Percentiles rank a stretch among this genome's conserved stretches.
phyloP scores from a whole-genome alignment of 768 basidiomycete species.

The Lentinus brumalis region DNA sequence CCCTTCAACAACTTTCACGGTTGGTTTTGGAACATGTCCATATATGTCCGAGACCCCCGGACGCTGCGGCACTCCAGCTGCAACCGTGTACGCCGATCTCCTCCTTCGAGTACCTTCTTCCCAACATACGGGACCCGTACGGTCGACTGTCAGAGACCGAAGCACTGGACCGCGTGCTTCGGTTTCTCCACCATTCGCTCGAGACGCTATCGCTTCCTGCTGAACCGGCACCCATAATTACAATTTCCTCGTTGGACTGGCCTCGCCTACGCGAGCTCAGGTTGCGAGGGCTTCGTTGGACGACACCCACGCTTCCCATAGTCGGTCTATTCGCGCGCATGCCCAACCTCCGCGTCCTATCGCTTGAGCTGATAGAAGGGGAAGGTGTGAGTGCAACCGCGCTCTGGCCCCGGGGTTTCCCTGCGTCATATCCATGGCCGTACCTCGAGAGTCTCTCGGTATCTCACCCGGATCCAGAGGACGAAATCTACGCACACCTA shows the following conservation, averaged over 20 bases:
- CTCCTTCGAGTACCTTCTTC: background rate
- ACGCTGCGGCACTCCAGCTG: background rate
- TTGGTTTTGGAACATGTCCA: background rate
- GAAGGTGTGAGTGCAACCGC: background rate
- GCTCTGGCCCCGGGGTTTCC: background rate
- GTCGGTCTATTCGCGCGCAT: background rate
- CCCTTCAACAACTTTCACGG: background rate
- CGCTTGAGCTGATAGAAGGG: background rate
- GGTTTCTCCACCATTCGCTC: background rate
- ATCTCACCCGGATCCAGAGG: background rate
- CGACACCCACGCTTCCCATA: background rate
- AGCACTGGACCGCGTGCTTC: background rate
- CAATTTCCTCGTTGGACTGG: background rate
- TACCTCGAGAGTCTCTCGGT: background rate
- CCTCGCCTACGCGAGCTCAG: background rate
- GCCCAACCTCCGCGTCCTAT: background rate
- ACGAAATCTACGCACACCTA: background rate
- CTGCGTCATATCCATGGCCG: background rate
- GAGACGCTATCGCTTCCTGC: background rate
- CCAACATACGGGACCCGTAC: background rate
- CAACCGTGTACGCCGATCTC: background rate
- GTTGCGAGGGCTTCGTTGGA: background rate
- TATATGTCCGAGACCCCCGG: background rate
- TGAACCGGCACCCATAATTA: background rate
- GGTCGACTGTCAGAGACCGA: background rate